Conservation (phyloP, 1,139 yeast genomes). For the Hyphopichia khmerensis region DNA sequence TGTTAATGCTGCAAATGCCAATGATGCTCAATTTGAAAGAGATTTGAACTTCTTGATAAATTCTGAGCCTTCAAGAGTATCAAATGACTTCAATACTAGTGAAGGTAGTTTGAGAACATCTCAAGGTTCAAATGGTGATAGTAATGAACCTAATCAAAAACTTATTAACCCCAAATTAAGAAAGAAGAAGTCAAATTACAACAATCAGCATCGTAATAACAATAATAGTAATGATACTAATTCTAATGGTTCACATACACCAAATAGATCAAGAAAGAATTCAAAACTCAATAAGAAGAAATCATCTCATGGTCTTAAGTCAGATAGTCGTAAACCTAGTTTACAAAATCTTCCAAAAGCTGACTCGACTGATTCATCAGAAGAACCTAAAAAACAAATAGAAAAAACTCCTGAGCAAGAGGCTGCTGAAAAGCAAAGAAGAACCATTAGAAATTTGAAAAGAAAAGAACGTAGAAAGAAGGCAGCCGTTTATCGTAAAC, state of each 20-base stretch:
- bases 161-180: constrained; percentile 2
- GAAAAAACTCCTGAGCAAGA: background rate
- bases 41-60: background rate
- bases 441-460: background rate
- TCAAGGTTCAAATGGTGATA: background rate
- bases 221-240: background rate
- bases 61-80: background rate
- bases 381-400: background rate
- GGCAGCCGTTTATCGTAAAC: constrained; percentile 1
- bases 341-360: background rate
- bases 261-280: background rate
- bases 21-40: background rate
- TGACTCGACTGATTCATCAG: background rate
- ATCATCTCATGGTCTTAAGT: background rate
- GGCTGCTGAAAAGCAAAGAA: constrained; percentile 1
- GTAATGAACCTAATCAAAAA: constrained; percentile 7
- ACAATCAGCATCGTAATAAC: background rate
- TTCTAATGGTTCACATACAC: background rate
- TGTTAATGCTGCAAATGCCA: background rate
- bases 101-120: no score
- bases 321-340: background rate
- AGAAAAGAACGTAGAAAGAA: constrained; percentile 4
- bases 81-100: no score
- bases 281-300: background rate
- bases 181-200: constrained; percentile 2